Conservation (phyloP, 106 monocot species). For the Iris macrosiphon region DNA sequence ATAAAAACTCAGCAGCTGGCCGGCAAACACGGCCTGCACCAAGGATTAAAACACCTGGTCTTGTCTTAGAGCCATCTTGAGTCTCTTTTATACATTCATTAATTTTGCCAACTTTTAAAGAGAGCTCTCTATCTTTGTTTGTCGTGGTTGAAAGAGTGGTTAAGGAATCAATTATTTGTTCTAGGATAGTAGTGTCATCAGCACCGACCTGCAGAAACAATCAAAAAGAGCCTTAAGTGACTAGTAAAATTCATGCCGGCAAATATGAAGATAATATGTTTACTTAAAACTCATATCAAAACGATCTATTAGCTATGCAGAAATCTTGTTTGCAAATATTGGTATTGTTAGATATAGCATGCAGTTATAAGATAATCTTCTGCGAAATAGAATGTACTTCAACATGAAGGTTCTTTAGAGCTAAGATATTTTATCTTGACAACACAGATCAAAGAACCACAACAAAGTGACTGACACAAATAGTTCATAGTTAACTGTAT, state of each 20-base stretch:
- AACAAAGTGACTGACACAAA: too few species aligned
- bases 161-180: constrained; percentile 78
- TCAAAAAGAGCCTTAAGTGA: not conserved
- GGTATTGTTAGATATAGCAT: too few species aligned
- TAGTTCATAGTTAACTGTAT: too few species aligned
- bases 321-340: too few species aligned
- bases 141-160: constrained; percentile 40
- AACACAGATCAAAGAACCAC: too few species aligned
- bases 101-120: constrained; percentile 50
- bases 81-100: constrained; percentile 24
- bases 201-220: constrained; percentile 59
- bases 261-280: not conserved
- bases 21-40: constrained; percentile 92
- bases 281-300: too few species aligned
- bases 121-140: constrained; percentile 38
- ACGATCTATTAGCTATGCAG: too few species aligned
- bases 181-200: constrained; percentile 46
- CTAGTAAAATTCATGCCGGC: not conserved
- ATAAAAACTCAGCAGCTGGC: constrained; percentile 81
- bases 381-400: too few species aligned
- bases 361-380: too few species aligned
- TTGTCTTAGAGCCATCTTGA: constrained; percentile 12
- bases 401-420: too few species aligned
- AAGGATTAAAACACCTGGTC: constrained; percentile 60
- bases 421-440: too few species aligned